phyloP scores from a whole-genome alignment of 2,329 filamentous ascomycete genomes.

The Zasmidium angulare region DNA sequence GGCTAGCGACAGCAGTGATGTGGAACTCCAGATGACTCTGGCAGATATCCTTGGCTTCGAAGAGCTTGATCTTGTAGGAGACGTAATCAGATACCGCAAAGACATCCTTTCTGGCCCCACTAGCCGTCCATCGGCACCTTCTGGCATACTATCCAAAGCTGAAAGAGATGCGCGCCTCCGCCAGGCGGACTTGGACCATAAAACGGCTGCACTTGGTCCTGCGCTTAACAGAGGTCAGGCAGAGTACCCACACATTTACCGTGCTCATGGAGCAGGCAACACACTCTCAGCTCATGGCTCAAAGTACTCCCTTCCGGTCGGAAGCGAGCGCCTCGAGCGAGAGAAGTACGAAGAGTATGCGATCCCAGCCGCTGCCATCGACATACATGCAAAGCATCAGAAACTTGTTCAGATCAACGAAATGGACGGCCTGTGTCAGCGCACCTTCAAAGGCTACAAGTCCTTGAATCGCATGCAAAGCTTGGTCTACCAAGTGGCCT shows the following conservation, averaged over 20 bases:
- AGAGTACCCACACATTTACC: slow-evolving; percentile 93
- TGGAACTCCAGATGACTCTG: slow-evolving; percentile 86
- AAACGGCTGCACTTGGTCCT: slow-evolving; percentile 68
- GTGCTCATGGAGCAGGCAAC: slow-evolving; percentile 78
- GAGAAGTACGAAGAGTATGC: slow-evolving; percentile 83
- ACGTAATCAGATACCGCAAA: slow-evolving; percentile 75
- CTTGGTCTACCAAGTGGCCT: slow-evolving; percentile 90
- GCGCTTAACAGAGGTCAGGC: slow-evolving; percentile 69
- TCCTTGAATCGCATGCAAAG: slow-evolving; percentile 97
- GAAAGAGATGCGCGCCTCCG: slow-evolving; percentile 78
- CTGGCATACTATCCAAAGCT: slow-evolving; percentile 67
- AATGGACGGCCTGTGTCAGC: slow-evolving; percentile 82
- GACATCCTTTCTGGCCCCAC: slow-evolving; percentile 56
- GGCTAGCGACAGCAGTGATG: slow-evolving; percentile 66
- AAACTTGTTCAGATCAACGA: slow-evolving; percentile 76
- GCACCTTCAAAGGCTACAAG: slow-evolving; percentile 95
- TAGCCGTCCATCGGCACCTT: slow-evolving; percentile 40
- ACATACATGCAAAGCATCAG: slow-evolving; percentile 68
- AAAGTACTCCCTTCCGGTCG: slow-evolving; percentile 77
- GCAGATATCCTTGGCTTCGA: slow-evolving; percentile 91
- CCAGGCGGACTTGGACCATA: slow-evolving; percentile 78
- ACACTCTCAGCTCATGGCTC: slow-evolving; percentile 75
- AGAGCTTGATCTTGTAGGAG: slow-evolving; percentile 88
- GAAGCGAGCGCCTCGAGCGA: slow-evolving; percentile 69
- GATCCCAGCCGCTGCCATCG: slow-evolving; percentile 80